Evolutionary conservation across 345 rosid genomes (phyloP).

Genomic region (Viola odorata): DNA sequence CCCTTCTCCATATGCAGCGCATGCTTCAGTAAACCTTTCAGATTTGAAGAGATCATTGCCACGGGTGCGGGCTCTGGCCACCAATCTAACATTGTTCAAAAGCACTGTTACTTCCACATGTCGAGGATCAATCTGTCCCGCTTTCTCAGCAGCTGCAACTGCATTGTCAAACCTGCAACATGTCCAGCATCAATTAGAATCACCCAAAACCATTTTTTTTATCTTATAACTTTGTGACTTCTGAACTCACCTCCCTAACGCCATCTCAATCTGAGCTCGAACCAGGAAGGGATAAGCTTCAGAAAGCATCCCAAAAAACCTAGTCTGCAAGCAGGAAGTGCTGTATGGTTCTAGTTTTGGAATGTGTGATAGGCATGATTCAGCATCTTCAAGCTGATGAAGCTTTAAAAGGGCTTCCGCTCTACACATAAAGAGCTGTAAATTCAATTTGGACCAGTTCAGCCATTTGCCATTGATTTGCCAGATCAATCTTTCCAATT

Average conservation of each 20-base stretch:
- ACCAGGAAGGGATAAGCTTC: constrained; percentile 72
- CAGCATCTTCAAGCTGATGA: constrained; percentile 73
- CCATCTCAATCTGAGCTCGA: constrained; percentile 81
- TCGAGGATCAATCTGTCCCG: constrained; percentile 60
- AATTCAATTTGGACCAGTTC: constrained; percentile 38
- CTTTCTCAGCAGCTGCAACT: constrained; percentile 69
- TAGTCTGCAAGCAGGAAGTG: constrained; percentile 37
- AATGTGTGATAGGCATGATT: constrained; percentile 33
- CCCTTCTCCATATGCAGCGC: constrained; percentile 84
- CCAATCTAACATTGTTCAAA: constrained; percentile 56
- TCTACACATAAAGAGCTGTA: constrained; percentile 95
- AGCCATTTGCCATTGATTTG: constrained; percentile 14
- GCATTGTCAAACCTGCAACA: constrained; percentile 96
- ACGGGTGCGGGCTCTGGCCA: constrained; percentile 66
- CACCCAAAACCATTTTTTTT: too few species aligned
- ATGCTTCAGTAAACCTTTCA: constrained; percentile 95
- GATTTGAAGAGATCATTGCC: constrained; percentile 92
- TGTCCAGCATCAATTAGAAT: constrained; percentile 26
- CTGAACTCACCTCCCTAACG: constrained; percentile 79
- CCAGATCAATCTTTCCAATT: constrained; percentile 3
- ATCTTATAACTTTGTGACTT: neutral
- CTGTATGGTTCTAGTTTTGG: constrained; percentile 45
- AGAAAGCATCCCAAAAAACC: constrained; percentile 68
- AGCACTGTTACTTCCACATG: constrained; percentile 61
- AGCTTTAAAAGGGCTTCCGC: constrained; percentile 91